Percentiles rank a stretch among this genome's conserved stretches.
Conservation (phyloP, 352 stramenopile genomes). For the Pseudoperonospora humuli region DNA sequence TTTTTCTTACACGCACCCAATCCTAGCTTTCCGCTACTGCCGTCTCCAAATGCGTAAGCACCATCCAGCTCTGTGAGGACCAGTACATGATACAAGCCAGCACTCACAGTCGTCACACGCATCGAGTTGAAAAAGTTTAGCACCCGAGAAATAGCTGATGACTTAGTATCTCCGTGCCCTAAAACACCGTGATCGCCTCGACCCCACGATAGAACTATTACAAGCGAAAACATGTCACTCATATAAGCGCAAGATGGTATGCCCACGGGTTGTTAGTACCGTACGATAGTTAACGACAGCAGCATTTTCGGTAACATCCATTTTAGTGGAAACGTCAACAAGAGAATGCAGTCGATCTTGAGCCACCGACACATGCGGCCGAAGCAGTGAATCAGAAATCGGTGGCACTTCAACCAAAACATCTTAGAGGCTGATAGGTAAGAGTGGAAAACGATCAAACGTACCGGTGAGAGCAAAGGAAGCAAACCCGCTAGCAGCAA, state of each 20-base stretch:
- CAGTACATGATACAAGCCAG: constrained; percentile 54
- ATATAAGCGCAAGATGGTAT: too few relatives aligned
- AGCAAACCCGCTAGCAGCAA: constrained; percentile 54
- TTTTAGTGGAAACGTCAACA: too few relatives aligned
- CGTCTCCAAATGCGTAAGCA: constrained; percentile 64
- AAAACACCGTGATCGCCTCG: too few relatives aligned
- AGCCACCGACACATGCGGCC: too few relatives aligned
- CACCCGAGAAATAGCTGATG: constrained; percentile 31
- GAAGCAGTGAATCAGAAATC: constrained; percentile 8
- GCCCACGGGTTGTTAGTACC: too few relatives aligned
- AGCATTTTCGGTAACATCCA: not conserved
- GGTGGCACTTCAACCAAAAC: constrained; percentile 18
- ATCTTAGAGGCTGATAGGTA: too few relatives aligned
- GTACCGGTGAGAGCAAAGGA: constrained; percentile 69
- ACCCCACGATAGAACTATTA: constrained; percentile 63
- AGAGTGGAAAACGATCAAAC: too few relatives aligned
- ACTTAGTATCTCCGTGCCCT: constrained; percentile 40
- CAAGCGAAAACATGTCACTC: not conserved
- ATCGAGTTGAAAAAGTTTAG: constrained; percentile 52
- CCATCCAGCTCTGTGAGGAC: constrained; percentile 62
- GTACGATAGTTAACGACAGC: constrained; percentile 23
- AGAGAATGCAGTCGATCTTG: too few relatives aligned
- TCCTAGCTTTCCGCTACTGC: constrained; percentile 53
- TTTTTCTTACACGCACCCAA: constrained; percentile 26
- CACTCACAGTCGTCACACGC: too few relatives aligned